A percentile compares a stretch with the other conserved stretches of the same genome.
phyloP scores from a whole-genome alignment of 345 rosid species.

The Sapria himalayana region DNA sequence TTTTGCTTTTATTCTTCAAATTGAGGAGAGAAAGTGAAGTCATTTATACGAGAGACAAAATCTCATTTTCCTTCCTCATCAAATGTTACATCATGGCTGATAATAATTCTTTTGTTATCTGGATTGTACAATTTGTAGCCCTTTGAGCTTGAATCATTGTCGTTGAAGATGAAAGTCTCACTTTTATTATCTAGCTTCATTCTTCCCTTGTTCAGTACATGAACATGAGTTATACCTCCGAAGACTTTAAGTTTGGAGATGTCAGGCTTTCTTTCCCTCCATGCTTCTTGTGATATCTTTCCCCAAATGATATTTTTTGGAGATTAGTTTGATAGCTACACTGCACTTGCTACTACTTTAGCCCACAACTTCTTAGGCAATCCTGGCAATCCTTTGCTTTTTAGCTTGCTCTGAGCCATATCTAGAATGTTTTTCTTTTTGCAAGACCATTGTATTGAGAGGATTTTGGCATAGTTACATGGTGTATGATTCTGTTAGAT shows the following conservation, averaged over 20 bases:
- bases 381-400: neutral
- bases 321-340: neutral
- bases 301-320: neutral
- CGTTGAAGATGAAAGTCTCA: no score
- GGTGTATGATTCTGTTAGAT: neutral
- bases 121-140: constrained; percentile 1
- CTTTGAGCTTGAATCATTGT: neutral
- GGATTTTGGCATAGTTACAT: neutral
- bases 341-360: neutral
- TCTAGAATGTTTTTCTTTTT: neutral
- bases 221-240: constrained; percentile 1
- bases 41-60: neutral
- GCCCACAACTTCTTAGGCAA: neutral
- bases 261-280: neutral
- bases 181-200: neutral
- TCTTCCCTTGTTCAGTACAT: neutral
- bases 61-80: neutral
- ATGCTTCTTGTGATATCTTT: constrained; percentile 5
- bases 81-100: no score
- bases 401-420: neutral
- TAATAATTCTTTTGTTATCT: neutral
- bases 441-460: neutral
- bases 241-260: constrained; percentile 1
- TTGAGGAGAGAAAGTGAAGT: neutral
- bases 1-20: neutral